phyloP scores from a whole-genome alignment of 768 basidiomycete species.

The Boletus huronensis region DNA sequence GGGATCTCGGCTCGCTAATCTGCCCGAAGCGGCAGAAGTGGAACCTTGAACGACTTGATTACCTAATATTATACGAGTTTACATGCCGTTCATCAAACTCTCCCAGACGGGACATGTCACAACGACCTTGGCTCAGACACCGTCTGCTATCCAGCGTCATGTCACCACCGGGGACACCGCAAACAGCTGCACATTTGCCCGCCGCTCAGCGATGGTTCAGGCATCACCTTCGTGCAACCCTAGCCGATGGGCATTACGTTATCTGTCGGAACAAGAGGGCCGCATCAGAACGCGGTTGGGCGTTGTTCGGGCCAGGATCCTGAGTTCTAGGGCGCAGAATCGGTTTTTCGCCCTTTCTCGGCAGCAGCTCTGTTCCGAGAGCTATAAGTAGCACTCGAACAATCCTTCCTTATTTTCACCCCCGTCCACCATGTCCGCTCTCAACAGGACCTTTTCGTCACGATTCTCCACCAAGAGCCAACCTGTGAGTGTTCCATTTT shows the following conservation, averaged over 20 bases:
- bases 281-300: slow-evolving; percentile 5
- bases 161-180: no score
- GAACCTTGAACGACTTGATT: no score
- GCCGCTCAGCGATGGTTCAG: no score
- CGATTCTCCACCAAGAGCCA: slow-evolving; percentile 30
- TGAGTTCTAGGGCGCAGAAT: slow-evolving; percentile 7
- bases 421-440: slow-evolving; percentile 23
- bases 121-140: no score
- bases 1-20: no score
- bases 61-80: no score
- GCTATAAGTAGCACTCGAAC: slow-evolving; percentile 27
- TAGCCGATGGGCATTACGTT: slow-evolving; percentile 1
- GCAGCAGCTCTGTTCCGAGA: slow-evolving; percentile 2
- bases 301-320: slow-evolving; percentile 26
- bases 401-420: background rate
- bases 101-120: no score
- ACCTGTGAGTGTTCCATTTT: slow-evolving; percentile 16
- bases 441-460: slow-evolving; percentile 29
- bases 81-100: no score
- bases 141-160: no score
- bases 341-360: slow-evolving; percentile 16
- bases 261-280: background rate
- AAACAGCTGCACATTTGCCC: no score
- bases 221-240: background rate
- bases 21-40: no score